phyloP scores from a whole-genome alignment of 257 asterid genomes.

The Buddleja alternifolia region DNA sequence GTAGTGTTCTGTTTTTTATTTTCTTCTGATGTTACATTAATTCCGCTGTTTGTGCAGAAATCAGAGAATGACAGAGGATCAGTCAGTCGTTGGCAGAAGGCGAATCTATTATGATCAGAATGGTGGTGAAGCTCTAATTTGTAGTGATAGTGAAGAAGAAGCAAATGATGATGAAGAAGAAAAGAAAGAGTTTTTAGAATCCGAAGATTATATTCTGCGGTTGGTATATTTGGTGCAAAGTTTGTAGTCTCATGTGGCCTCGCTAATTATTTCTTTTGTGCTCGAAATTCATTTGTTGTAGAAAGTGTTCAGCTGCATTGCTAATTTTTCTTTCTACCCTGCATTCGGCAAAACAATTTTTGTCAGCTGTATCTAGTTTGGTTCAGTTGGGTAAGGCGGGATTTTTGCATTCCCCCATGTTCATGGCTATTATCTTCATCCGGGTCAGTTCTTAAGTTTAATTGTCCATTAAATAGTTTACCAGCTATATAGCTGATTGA shows the following conservation, averaged over 20 bases:
- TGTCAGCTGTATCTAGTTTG: not conserved
- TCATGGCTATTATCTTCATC: constrained; percentile 7
- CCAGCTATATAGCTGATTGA: constrained; percentile 6
- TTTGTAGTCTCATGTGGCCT: constrained; percentile 27
- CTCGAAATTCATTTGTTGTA: constrained; percentile 5
- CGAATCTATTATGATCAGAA: constrained; percentile 90
- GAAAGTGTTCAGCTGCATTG: constrained; percentile 17
- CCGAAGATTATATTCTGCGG: constrained; percentile 92
- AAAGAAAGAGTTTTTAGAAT: constrained; percentile 80
- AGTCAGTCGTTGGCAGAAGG: constrained; percentile 95
- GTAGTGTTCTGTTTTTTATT: not conserved
- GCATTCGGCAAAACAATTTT: constrained; percentile 13
- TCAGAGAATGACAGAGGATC: constrained; percentile 95
- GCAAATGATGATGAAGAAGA: constrained; percentile 75
- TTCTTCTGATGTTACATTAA: constrained; percentile 18
- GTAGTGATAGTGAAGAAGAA: constrained; percentile 98
- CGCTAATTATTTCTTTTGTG: constrained; percentile 17
- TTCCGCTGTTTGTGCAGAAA: constrained; percentile 55
- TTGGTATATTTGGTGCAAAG: constrained; percentile 45
- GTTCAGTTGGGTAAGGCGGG: constrained; percentile 9
- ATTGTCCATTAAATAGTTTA: constrained; percentile 20
- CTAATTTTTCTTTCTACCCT: constrained; percentile 16
- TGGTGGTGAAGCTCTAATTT: constrained; percentile 95
- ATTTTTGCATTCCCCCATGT: constrained; percentile 5
- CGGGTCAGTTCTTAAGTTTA: not conserved